Evolutionary conservation across 2,329 filamentous ascomycete species (phyloP).

Genomic region (Cytospora schulzeri): DNA sequence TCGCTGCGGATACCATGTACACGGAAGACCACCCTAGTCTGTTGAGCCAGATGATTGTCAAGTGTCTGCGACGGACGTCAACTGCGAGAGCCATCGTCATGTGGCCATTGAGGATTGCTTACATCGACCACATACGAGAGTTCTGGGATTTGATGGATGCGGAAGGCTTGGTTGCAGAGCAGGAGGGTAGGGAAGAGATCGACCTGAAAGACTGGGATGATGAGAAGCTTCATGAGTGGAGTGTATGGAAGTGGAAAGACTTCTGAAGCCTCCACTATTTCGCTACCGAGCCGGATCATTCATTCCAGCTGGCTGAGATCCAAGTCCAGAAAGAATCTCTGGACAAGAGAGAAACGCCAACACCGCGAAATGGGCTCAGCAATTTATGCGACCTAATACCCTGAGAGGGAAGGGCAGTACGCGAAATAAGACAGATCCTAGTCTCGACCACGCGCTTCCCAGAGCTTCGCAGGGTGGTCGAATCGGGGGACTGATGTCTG

Average conservation of each 20-base stretch:
- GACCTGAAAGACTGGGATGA: slow-evolving; percentile 26
- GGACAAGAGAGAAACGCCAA: too few relatives aligned
- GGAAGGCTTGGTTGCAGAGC: slow-evolving; percentile 23
- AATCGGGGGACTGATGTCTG: too few relatives aligned
- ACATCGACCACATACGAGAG: slow-evolving; percentile 26
- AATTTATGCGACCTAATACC: not conserved
- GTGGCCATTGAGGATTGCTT: slow-evolving; percentile 25
- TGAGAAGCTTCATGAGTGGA: slow-evolving; percentile 27
- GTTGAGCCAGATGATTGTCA: slow-evolving; percentile 24
- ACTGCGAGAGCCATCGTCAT: slow-evolving; percentile 20
- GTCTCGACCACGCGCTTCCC: not conserved
- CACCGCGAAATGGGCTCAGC: too few relatives aligned
- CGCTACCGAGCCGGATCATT: too few relatives aligned
- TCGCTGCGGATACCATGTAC: slow-evolving; percentile 27
- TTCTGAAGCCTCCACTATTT: not conserved
- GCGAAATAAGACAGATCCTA: too few relatives aligned
- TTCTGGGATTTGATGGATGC: slow-evolving; percentile 28
- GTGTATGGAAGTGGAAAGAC: slow-evolving; percentile 28
- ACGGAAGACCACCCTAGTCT: slow-evolving; percentile 24
- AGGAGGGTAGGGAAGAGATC: slow-evolving; percentile 26
- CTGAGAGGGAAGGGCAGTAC: not conserved
- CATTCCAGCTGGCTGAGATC: too few relatives aligned
- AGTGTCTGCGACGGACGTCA: slow-evolving; percentile 17
- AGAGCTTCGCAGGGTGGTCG: not conserved
- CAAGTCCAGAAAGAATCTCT: too few relatives aligned